Evolutionary conservation across 1,284 basidiomycete genomes (phyloP).

Genomic region (Bondarzewia mesenterica): DNA sequence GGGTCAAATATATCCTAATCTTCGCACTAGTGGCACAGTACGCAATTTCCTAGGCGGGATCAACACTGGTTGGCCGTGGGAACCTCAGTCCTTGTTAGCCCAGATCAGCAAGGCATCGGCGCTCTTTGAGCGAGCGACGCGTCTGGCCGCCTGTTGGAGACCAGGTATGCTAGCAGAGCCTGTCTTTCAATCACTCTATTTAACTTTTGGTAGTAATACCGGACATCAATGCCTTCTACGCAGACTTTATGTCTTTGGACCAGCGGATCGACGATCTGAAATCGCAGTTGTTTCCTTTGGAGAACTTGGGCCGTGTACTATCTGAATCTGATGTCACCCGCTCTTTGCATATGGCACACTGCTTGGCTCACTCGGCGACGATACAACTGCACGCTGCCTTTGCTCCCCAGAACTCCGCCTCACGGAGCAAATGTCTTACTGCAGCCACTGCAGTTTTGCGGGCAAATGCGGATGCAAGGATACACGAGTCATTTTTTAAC

Average conservation of each 20-base stretch:
- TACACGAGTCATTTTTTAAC: constrained; percentile 11
- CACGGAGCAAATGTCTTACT: constrained; percentile 21
- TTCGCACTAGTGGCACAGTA: constrained; percentile 11
- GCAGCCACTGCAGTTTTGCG: constrained; percentile 17
- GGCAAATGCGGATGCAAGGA: constrained; percentile 8
- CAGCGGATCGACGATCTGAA: constrained; percentile 25
- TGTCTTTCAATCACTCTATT: neutral
- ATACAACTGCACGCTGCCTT: constrained; percentile 29
- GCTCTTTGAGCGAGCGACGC: constrained; percentile 17
- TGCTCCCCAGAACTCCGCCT: constrained; percentile 15
- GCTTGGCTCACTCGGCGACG: constrained; percentile 25
- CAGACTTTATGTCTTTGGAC: constrained; percentile 26
- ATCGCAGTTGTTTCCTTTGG: constrained; percentile 2
- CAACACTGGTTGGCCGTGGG: constrained; percentile 15
- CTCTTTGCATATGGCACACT: constrained; percentile 17
- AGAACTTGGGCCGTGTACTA: neutral
- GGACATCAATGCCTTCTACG: constrained; percentile 12
- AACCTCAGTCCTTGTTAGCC: constrained; percentile 10
- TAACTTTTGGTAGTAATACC: constrained; percentile 12
- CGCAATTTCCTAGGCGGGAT: constrained; percentile 12
- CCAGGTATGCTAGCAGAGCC: constrained; percentile 16
- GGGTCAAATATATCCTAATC: constrained; percentile 15
- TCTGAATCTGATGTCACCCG: constrained; percentile 8
- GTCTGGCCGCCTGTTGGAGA: constrained; percentile 18
- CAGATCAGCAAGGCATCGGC: constrained; percentile 12